Conservation (phyloP, 768 basidiomycete species). For the Mycena albidolilacea region DNA sequence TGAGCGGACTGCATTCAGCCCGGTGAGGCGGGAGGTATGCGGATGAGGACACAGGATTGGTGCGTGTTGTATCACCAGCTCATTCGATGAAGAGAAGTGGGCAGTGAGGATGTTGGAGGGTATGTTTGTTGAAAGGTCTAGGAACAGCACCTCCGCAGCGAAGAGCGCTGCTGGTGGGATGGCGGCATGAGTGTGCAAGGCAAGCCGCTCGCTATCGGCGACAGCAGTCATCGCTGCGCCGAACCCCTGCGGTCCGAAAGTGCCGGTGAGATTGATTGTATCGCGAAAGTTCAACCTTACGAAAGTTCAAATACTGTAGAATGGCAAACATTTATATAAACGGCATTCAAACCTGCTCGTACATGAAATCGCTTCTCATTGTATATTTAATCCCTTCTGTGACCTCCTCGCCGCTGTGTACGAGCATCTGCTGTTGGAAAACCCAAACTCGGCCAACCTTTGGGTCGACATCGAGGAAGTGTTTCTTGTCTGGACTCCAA, state of each 20-base stretch:
- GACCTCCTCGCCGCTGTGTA: conserved; percentile 60
- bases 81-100: conserved; percentile 57
- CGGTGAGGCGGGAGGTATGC: conserved; percentile 53
- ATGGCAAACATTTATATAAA: too few species aligned
- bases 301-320: too few species aligned
- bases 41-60: conserved; percentile 53
- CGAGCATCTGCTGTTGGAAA: conserved; percentile 58
- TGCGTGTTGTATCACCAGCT: conserved; percentile 58
- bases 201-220: too few species aligned
- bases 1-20: conserved; percentile 62
- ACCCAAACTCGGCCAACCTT: conserved; percentile 58
- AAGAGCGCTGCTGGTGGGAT: conserved; percentile 48
- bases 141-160: conserved; percentile 54
- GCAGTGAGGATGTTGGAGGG: conserved; percentile 51
- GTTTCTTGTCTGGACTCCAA: conserved; percentile 48
- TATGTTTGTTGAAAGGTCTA: conserved; percentile 53
- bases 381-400: conserved; percentile 56
- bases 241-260: too few species aligned
- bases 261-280: too few species aligned
- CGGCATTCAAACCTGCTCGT: conserved; percentile 40
- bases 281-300: too few species aligned
- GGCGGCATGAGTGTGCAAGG: conserved; percentile 26
- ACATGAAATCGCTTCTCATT: conserved; percentile 60
- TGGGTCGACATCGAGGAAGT: conserved; percentile 58
- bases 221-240: too few species aligned